phyloP scores from a whole-genome alignment of 129 eudicot species.

The Smallanthus sonchifolius region DNA sequence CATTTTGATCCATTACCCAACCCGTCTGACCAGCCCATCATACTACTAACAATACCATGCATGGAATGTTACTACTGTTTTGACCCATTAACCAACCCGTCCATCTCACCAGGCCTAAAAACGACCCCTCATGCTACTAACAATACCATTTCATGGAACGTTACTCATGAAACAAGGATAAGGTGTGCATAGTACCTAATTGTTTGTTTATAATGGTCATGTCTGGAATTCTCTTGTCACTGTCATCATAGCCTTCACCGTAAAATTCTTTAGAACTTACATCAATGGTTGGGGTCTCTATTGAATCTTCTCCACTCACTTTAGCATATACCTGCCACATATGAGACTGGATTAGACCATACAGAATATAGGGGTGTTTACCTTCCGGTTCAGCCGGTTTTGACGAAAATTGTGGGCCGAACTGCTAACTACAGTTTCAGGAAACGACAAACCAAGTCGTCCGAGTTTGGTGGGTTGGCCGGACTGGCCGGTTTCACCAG shows the following conservation, averaged over 20 bases:
- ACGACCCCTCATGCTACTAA: too few relatives aligned
- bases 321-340: conserved; percentile 65
- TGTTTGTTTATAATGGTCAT: conserved; percentile 92
- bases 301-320: conserved; percentile 78
- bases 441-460: too few relatives aligned
- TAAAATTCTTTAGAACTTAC: conserved; percentile 90
- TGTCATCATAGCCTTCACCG: conserved; percentile 92
- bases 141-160: too few relatives aligned
- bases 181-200: conserved; percentile 46
- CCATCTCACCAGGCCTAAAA: too few relatives aligned
- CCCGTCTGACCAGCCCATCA: background rate
- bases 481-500: too few relatives aligned
- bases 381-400: too few relatives aligned
- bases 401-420: too few relatives aligned
- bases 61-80: background rate
- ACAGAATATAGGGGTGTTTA: background rate
- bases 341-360: background rate
- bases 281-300: conserved; percentile 77
- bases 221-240: conserved; percentile 96
- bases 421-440: too few relatives aligned
- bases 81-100: background rate
- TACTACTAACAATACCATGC: too few relatives aligned
- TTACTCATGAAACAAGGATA: background rate
- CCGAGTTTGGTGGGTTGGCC: too few relatives aligned
- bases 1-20: background rate